These are phyloP conservation scores for Neurospora sp. DNA, from an alignment of 495 filamentous ascomycete species.

Conservation along the genomic window DNA sequence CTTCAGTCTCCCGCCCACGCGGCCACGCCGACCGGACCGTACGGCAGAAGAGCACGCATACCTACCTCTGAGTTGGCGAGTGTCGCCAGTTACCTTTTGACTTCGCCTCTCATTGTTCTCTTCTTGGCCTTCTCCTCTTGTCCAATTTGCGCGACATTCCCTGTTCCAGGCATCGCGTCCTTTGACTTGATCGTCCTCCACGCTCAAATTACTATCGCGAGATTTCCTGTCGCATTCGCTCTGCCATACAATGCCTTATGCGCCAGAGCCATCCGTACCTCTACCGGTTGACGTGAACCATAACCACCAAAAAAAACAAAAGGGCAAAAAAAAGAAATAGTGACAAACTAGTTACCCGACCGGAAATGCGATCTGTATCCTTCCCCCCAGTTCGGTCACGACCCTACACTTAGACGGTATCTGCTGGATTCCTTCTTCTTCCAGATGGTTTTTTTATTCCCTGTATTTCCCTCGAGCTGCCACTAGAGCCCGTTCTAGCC, in stretches of 20 bases:
- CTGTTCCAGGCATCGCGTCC: neutral
- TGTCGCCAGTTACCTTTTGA: neutral
- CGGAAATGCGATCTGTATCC: neutral
- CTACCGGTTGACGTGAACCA: neutral
- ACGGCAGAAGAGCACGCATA: neutral
- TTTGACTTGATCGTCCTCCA: neutral
- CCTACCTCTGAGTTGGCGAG: neutral
- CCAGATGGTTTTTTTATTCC: neutral
- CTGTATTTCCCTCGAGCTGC: neutral
- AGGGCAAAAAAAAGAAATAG: neutral
- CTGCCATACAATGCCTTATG: neutral
- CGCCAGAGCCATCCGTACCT: neutral
- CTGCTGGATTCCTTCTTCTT: too few species aligned
- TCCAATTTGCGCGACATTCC: neutral
- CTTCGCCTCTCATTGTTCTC: neutral
- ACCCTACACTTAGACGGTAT: neutral
- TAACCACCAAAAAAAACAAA: neutral
- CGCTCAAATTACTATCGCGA: neutral
- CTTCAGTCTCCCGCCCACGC: neutral
- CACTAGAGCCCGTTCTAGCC: too few species aligned
- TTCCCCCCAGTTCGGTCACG: neutral
- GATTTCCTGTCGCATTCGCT: neutral
- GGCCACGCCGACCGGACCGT: neutral
- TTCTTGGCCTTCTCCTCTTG: neutral
- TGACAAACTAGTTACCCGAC: neutral